These are phyloP conservation scores for Durio zibethinus DNA, from an alignment of 345 rosid species.

Conservation along the genomic window DNA sequence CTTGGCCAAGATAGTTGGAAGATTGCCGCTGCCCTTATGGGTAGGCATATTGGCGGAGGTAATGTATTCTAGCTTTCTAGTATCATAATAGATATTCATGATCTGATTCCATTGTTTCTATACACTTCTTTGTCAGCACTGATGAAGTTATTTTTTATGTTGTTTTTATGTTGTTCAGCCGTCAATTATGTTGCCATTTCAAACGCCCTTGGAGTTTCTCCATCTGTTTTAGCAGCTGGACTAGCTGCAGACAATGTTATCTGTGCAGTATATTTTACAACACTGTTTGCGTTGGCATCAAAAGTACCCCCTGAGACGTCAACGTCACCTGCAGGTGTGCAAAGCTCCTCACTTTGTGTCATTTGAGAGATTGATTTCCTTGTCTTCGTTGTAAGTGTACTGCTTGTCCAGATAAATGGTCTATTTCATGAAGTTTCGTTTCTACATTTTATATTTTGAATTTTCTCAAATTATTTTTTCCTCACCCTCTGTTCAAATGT, in stretches of 20 bases:
- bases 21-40: conserved; percentile 95
- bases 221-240: conserved; percentile 77
- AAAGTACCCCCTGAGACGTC: conserved; percentile 64
- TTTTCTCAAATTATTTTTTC: not conserved
- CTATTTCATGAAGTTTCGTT: not conserved
- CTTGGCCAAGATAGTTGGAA: conserved; percentile 91
- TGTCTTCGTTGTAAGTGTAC: not conserved
- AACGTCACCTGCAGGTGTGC: conserved; percentile 42
- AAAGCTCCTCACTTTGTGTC: not conserved
- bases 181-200: conserved; percentile 84
- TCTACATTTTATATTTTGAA: not conserved
- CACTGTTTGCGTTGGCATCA: conserved; percentile 78
- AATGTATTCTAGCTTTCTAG: conserved; percentile 8
- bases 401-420: not conserved
- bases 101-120: not conserved
- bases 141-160: conserved; percentile 10
- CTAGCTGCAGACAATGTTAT: conserved; percentile 93
- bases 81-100: not conserved
- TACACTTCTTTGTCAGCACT: not conserved
- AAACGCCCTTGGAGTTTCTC: conserved; percentile 59
- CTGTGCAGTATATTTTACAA: conserved; percentile 70
- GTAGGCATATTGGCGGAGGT: conserved; percentile 89
- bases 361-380: conserved; percentile 5
- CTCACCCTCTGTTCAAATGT: not conserved
- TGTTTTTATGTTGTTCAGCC: conserved; percentile 35